Conservation (phyloP, 2,329 filamentous ascomycete genomes). For the Zalaria obscura region DNA sequence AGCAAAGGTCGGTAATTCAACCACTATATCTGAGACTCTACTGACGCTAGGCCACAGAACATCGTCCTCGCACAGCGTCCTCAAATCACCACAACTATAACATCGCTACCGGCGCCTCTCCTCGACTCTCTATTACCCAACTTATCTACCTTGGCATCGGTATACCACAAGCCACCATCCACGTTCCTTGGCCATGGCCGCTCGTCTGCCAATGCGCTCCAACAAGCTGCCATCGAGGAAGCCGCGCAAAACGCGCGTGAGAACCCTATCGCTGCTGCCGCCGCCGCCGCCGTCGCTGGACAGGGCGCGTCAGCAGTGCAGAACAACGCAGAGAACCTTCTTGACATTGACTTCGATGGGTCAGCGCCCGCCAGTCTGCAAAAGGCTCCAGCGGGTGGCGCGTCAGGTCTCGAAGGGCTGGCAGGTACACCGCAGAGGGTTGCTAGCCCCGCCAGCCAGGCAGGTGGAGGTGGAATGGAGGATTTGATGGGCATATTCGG, state of each 20-base stretch:
- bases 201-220: constrained; percentile 86
- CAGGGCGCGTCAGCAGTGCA: constrained; percentile 37
- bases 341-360: constrained; percentile 94
- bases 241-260: constrained; percentile 83
- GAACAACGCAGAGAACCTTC: constrained; percentile 80
- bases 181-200: constrained; percentile 95
- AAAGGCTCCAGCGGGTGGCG: constrained; percentile 38
- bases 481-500: constrained; percentile 67
- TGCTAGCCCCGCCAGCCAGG: constrained; percentile 44
- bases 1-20: constrained; percentile 50
- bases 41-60: constrained; percentile 32
- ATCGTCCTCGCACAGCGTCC: constrained; percentile 91
- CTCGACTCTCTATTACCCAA: constrained; percentile 84
- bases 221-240: constrained; percentile 91
- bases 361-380: constrained; percentile 80
- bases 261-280: constrained; percentile 83
- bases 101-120: constrained; percentile 66
- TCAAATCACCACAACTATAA: constrained; percentile 86
- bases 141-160: constrained; percentile 86
- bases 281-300: constrained; percentile 48
- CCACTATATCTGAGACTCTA: background rate
- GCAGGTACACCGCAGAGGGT: constrained; percentile 55
- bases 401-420: constrained; percentile 38
- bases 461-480: constrained; percentile 45
- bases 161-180: constrained; percentile 96